Base-by-base conservation (phyloP, 2,329 filamentous ascomycete species). In the Aspergillus thermomutatus region DNA sequence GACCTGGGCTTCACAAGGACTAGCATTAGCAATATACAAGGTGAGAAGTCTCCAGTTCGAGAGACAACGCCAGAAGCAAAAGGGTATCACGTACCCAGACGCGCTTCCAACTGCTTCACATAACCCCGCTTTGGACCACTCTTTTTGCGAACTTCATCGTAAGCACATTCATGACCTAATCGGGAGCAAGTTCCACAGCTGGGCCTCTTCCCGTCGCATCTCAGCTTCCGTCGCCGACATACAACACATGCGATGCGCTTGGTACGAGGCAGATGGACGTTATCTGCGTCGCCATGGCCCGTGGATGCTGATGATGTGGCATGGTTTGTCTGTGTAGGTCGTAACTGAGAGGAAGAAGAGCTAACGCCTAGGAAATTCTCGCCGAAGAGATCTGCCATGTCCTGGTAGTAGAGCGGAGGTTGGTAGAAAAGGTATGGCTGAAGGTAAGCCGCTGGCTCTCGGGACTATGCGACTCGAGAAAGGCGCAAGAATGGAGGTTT, bases 211-310 rank as follows among this genome's bases (percentile, higher is more conserved):
- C 92, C 92, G 72, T 97, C 92, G 75, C 92, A 97, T 75, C 89
- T 89, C 64, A 97, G 80, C 77, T 97, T 97, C 71, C 93, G 84
- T 76, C 92, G 94, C 67, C 93, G 83, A 72, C 94, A 99, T 60
- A 97, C 87, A 70, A 96, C 90, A 73, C 94, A 99, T 40, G 94
- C 94, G 67, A 97, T 89, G 64, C 93, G 86, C 80, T 97, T 97
- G n/a, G 88, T 87, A 68, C 90, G 90, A 50, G 89, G 87, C 23
- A 91, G 80, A 61, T 87, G 86, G 64, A 83, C 82, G 59, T 75
- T 69, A 56, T 73, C 73, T 58, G 80, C 78, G 57, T 77, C 77
- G 55, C 72, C 68, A 25, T 58, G 59, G 70, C 66, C 75, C 54
- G 72, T 69, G 49, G 75, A 66, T 66, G 69, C 57, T 53, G 66